phyloP scores from a whole-genome alignment of 257 asterid genomes.

The Oldenlandia corymbosa region DNA sequence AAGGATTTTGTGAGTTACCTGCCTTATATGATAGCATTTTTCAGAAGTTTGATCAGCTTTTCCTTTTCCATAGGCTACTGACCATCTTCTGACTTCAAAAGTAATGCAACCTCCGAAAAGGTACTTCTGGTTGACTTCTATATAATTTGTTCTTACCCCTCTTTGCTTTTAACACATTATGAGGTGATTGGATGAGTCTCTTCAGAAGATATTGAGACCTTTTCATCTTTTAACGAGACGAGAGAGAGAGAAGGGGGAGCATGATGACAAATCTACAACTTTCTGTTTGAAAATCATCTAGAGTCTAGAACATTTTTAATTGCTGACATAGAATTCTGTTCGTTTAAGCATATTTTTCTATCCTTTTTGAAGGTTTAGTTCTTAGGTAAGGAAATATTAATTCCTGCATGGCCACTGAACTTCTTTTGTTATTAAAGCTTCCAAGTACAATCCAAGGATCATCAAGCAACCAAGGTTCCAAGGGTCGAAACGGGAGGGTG shows the following conservation, averaged over 20 bases:
- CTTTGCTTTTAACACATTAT: not conserved
- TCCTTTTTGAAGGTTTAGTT: not conserved
- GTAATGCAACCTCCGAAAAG: slow-evolving; percentile 35
- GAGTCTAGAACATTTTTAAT: too few species aligned
- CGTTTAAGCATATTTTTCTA: slow-evolving; percentile 1
- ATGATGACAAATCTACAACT: not conserved
- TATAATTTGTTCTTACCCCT: slow-evolving; percentile 11
- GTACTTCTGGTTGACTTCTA: slow-evolving; percentile 32
- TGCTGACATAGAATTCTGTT: not conserved
- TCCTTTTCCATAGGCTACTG: slow-evolving; percentile 42
- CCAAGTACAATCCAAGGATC: slow-evolving; percentile 29
- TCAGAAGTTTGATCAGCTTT: slow-evolving; percentile 16
- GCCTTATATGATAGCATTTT: slow-evolving; percentile 19
- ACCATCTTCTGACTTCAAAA: slow-evolving; percentile 26
- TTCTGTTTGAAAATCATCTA: too few species aligned
- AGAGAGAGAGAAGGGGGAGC: not conserved
- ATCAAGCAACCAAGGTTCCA: slow-evolving; percentile 26
- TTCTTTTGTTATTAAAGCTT: slow-evolving; percentile 23
- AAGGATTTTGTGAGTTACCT: too few species aligned
- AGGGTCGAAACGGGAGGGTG: slow-evolving; percentile 54
- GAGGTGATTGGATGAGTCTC: slow-evolving; percentile 1
- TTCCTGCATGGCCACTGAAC: not conserved
- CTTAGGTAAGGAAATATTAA: not conserved
- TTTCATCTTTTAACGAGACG: not conserved
- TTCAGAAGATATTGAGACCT: not conserved